These are phyloP conservation scores for Boletus speciosus DNA, from an alignment of 768 basidiomycete genomes.

Conservation along the genomic window DNA sequence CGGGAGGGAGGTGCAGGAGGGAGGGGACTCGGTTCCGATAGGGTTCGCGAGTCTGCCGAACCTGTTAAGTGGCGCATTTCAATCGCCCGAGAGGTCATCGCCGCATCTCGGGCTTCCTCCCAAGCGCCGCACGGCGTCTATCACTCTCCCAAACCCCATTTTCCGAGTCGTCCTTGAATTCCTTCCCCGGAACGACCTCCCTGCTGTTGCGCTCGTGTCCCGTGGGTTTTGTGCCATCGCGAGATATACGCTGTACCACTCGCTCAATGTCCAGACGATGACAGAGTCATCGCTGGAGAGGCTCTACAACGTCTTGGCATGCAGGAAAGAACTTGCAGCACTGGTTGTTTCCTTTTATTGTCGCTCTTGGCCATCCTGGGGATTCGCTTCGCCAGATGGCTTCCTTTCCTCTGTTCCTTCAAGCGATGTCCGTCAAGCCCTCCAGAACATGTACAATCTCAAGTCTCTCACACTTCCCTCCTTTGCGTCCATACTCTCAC, in stretches of 20 bases:
- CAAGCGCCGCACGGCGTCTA: not conserved
- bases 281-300: constrained; percentile 10
- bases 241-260: constrained; percentile 22
- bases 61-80: constrained; percentile 12
- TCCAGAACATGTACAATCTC: constrained; percentile 31
- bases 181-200: constrained; percentile 18
- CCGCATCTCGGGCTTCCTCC: not conserved
- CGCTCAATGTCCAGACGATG: constrained; percentile 18
- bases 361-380: constrained; percentile 20
- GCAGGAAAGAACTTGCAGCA: constrained; percentile 18
- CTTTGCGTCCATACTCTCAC: constrained; percentile 21
- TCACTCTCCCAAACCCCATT: constrained; percentile 18
- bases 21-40: not conserved
- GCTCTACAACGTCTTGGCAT: constrained; percentile 21
- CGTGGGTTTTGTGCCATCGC: constrained; percentile 18
- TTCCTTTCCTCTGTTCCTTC: constrained; percentile 9
- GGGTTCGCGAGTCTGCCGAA: constrained; percentile 21
- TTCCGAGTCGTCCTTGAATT: constrained; percentile 20
- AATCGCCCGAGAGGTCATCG: not conserved
- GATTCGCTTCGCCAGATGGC: constrained; percentile 4
- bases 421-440: constrained; percentile 20
- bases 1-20: not conserved
- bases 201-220: constrained; percentile 24
- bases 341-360: constrained; percentile 24
- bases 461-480: constrained; percentile 25